phyloP scores from a whole-genome alignment of 176 grass and related monocot genomes.

The Melocanna baccifera region DNA sequence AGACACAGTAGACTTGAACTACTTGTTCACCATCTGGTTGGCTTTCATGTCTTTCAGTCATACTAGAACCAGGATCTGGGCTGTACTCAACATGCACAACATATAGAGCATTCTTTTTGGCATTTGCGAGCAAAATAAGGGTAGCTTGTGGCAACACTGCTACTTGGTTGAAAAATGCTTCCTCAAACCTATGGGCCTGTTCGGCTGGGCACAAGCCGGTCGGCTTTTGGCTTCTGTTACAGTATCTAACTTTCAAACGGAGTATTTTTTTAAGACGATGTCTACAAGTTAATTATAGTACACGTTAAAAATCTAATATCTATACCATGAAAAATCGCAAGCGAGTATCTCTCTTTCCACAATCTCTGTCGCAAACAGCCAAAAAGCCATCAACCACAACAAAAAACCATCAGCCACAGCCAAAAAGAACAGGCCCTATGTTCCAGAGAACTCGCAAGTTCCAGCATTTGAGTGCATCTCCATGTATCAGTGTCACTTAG shows the following conservation, averaged over 20 bases:
- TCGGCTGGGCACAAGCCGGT: no score
- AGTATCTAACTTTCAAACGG: no score
- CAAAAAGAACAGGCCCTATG: no score
- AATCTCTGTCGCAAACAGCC: no score
- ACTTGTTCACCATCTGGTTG: constrained; percentile 65
- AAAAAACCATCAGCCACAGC: no score
- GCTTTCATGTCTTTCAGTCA: constrained; percentile 61
- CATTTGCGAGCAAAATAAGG: constrained; percentile 95
- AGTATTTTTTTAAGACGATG: no score
- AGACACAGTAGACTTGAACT: constrained; percentile 91
- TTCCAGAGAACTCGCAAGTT: constrained; percentile 79
- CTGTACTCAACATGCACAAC: constrained; percentile 88
- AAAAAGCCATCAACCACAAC: no score
- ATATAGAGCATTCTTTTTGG: constrained; percentile 97
- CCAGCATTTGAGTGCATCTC: constrained; percentile 79
- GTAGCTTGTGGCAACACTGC: constrained; percentile 80
- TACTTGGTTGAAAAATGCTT: constrained; percentile 98
- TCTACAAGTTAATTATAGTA: no score
- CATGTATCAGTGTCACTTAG: constrained; percentile 72
- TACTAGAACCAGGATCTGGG: constrained; percentile 62
- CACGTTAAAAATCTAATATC: no score
- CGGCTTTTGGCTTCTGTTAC: no score
- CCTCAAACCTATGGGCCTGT: constrained; percentile 61
- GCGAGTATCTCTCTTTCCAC: no score
- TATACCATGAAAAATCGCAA: no score